Evolutionary conservation across 805 yeast species (phyloP), one percentile per base, ranked within the genome.

Genomic region (Kregervanrija pseudodelftensis): DNA sequence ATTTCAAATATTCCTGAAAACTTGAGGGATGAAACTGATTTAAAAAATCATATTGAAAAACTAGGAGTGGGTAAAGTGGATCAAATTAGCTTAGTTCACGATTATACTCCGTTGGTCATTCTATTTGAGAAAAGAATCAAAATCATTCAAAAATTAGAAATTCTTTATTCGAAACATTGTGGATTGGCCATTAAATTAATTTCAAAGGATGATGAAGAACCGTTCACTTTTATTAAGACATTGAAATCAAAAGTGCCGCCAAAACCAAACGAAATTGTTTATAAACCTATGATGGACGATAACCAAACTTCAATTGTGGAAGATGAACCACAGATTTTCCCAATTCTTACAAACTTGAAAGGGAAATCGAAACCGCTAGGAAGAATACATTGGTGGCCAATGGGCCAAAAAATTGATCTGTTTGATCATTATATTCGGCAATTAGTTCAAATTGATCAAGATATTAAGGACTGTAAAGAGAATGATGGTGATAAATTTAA

Each of bases 11-110:
- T 79, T 14, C 84, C 84, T 1, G 60, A 58, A 36, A 58, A 64
- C 34, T 59, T 79, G 52, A 64, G 69, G 39, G 65, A 67, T 49
- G 77, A 76, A 13, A 51, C 51, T 7, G 65, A 67, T 4, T 61
- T 79, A 41, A 73, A 72, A 44, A 48, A 56, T 13, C 79, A 77
- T 53, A 69, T 79, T 36, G 81, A 79, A 53, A 72, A 69, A 40
- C 60, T 79, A 51, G 77, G 77, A 0, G 72, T 77, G 11, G 83
- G 83, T 2, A 67, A 65, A 42, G 82, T 78, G n/a, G 67, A 64
- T 17, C 72, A 70, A 15, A 72, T 78, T 32, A 70, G 68, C 41
- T 59, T 77, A 46, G 72, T 74, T 14, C 72, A 72, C 49, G 67
- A 64, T 41, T 65, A 63, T 46, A 44, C 69, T 2, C 65, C 68